Evolutionary conservation across 2,329 filamentous ascomycete species (phyloP), one percentile per base, ranked within the genome.

Genomic region (Clonostachys byssicola): DNA sequence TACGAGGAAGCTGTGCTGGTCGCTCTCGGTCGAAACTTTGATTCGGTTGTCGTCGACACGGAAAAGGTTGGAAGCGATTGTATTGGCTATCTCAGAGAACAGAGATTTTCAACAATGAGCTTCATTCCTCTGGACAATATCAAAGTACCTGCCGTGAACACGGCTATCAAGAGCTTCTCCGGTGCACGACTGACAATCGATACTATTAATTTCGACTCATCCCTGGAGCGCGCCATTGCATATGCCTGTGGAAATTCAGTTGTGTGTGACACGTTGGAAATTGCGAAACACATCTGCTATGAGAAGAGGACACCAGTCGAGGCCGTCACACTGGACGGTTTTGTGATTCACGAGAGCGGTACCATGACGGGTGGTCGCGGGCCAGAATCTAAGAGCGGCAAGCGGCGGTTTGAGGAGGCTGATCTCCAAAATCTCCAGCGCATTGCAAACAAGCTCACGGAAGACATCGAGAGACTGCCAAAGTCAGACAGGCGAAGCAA

Each of bases 51-150:
- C 43, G 92, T 97, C 10, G 94, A 99, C 58, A 92, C 90, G 3
- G 91, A 97, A 66, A 95, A 94, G 70, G 94, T 89, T 1, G 94
- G 89, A 30, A 86, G 91, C 49, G 91, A 96, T 57, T 99, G 94
- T 64, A 94, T 99, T 47, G 84, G 94, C 56, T 95, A 96, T 60
- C 80, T 99, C 49, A 94, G 94, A 57, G 90, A 96, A 54, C 89
- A 96, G 62, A 85, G 89, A 47, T 85, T 88, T 46, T 81, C 88
- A 7, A 89, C 92, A 49, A 89, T 94, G 68, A 96, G 90, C 2
- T 97, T 99, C 65, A 92, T 97, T 52, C 94, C 94, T 1, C 77
- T 99, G 16, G 94, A 99, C 72, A 96, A 95, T 45, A 96, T 99
- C 64, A 95, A 97, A 60, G 92, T 96, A 61, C 92, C 89, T 63